Conservation (phyloP, 2,329 filamentous ascomycete genomes). For the Fusarium tanahbumbuense region DNA sequence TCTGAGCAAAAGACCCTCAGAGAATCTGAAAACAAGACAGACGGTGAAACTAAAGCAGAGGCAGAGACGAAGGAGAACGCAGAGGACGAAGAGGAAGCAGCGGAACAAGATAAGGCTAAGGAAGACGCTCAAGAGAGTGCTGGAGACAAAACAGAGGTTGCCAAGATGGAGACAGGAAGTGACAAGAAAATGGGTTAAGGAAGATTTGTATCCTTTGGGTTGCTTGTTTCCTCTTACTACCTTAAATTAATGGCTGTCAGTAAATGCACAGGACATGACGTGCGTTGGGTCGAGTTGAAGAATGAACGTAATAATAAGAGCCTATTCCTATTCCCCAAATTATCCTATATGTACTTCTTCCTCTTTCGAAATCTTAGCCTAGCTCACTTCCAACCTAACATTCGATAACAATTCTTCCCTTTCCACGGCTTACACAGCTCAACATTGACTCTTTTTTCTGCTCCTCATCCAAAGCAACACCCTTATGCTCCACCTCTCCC, state of each 20-base stretch:
- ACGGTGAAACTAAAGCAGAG: neutral
- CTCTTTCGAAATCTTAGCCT: neutral
- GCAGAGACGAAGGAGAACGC: neutral
- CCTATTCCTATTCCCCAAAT: neutral
- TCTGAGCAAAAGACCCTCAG: neutral
- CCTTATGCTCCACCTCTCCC: constrained; percentile 29
- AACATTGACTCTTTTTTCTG: constrained; percentile 25
- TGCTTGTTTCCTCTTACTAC: neutral
- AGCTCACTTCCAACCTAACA: neutral
- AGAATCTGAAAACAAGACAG: neutral
- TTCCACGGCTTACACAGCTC: constrained; percentile 33
- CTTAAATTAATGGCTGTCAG: neutral
- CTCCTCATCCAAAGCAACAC: constrained; percentile 25
- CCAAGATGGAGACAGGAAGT: neutral
- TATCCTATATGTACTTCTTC: neutral
- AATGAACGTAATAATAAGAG: neutral
- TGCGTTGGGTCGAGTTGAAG: neutral
- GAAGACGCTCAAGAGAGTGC: neutral
- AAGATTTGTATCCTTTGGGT: neutral
- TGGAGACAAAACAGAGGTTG: neutral
- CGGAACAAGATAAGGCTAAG: accelerated
- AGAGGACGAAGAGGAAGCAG: neutral
- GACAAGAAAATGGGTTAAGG: constrained; percentile 2
- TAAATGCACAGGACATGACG: neutral
- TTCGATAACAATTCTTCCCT: constrained; percentile 20